Percentiles rank a stretch among this genome's conserved stretches.
These are phyloP conservation scores for Musa itinerans DNA, from an alignment of 176 grass and related monocot genomes.

Conservation along the genomic window DNA sequence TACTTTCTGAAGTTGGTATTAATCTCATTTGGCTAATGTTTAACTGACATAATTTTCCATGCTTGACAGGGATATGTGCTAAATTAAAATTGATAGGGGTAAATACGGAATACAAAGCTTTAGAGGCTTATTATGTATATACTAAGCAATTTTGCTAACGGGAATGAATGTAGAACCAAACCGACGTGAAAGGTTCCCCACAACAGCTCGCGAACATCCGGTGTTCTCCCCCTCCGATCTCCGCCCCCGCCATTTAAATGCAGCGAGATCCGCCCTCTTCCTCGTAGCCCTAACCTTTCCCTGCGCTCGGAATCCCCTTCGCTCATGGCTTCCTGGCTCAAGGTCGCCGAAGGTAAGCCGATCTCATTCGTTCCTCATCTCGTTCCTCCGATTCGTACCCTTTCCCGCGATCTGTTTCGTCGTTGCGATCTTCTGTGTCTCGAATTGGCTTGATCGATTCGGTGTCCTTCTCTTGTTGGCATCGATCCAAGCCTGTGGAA, in stretches of 20 bases:
- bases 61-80: no score
- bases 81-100: no score
- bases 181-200: neutral
- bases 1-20: no score
- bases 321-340: slow-evolving; percentile 97
- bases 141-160: no score
- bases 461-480: neutral
- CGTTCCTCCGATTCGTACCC: slow-evolving; percentile 17
- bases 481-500: neutral
- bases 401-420: slow-evolving; percentile 8
- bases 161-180: neutral
- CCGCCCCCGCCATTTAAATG: slow-evolving; percentile 1
- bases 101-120: no score
- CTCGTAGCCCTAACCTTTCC: neutral
- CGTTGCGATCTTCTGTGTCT: neutral
- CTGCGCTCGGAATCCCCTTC: neutral
- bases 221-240: neutral
- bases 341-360: slow-evolving; percentile 89
- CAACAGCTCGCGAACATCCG: neutral
- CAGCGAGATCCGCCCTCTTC: neutral
- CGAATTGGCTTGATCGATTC: neutral
- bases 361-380: slow-evolving; percentile 11
- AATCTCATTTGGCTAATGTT: no score
- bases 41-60: no score
- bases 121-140: no score